Conservation (phyloP, 306 rosid genomes). For the Arachis stenosperma region DNA sequence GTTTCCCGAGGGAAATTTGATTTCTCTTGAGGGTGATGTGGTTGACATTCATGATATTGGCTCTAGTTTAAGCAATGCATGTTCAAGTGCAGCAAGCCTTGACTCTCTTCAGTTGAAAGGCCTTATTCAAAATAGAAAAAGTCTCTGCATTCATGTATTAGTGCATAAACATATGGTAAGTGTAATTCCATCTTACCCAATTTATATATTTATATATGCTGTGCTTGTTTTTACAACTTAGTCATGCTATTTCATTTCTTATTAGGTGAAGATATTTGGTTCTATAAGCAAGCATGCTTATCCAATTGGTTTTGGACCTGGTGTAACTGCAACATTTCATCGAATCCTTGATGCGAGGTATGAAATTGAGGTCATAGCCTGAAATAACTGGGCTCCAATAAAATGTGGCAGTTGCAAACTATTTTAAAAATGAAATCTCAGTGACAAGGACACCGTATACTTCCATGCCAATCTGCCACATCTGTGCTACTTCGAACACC, state of each 20-base stretch:
- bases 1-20: conserved; percentile 78
- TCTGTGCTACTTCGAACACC: background rate
- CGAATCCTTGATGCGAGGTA: conserved; percentile 79
- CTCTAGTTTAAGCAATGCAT: conserved; percentile 46
- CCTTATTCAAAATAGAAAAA: conserved; percentile 43
- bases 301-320: conserved; percentile 87
- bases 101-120: conserved; percentile 50
- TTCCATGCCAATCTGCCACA: conserved; percentile 14
- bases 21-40: conserved; percentile 62
- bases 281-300: conserved; percentile 47
- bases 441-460: conserved; percentile 13
- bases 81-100: conserved; percentile 45
- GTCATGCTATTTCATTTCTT: conserved; percentile 35
- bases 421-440: background rate
- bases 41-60: conserved; percentile 54
- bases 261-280: conserved; percentile 71
- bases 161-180: conserved; percentile 65
- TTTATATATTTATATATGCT: conserved; percentile 31
- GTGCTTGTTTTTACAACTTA: conserved; percentile 22
- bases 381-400: conserved; percentile 23
- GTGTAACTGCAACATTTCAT: conserved; percentile 74
- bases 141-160: conserved; percentile 72
- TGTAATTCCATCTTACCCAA: conserved; percentile 23
- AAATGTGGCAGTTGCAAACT: conserved; percentile 1
- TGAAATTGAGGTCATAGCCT: conserved; percentile 23